Evolutionary conservation across 345 rosid genomes (phyloP).

Genomic region (Brassica nigra): DNA sequence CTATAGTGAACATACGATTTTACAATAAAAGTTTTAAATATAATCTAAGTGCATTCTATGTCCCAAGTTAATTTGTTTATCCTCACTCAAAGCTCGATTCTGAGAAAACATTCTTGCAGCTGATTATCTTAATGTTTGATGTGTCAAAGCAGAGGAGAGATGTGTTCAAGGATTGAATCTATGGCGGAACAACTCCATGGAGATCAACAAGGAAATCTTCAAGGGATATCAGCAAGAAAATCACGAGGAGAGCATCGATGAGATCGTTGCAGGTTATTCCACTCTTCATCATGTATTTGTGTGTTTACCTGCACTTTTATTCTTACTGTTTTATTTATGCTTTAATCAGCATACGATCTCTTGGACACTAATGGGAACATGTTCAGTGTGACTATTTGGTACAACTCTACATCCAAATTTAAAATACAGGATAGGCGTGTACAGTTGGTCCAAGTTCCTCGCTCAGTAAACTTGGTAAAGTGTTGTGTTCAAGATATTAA

Average conservation of each 20-base stretch:
- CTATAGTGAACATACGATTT: background rate
- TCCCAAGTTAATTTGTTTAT: background rate
- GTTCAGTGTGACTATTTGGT: conserved; percentile 77
- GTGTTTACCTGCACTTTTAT: background rate
- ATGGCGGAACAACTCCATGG: conserved; percentile 70
- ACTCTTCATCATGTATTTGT: conserved; percentile 13
- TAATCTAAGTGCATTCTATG: background rate
- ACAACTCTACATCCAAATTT: conserved; percentile 64
- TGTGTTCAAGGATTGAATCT: conserved; percentile 49
- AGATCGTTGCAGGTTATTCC: conserved; percentile 68
- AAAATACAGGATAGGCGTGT: conserved; percentile 9
- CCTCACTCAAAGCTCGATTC: conserved; percentile 24
- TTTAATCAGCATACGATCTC: conserved; percentile 75
- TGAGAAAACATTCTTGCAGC: background rate
- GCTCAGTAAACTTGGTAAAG: conserved; percentile 81
- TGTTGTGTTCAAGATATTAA: conserved; percentile 3
- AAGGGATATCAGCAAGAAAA: conserved; percentile 72
- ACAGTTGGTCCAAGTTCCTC: conserved; percentile 60
- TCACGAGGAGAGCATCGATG: conserved; percentile 57
- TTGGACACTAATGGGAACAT: conserved; percentile 55
- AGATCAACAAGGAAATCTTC: conserved; percentile 68
- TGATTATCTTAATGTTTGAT: background rate
- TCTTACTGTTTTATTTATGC: conserved; percentile 29
- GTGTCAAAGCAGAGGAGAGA: conserved; percentile 26
- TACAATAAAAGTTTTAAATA: background rate